Evolutionary conservation across 1,284 basidiomycete species (phyloP), one percentile per base, ranked within the genome.

Genomic region (Tilletia setariae): DNA sequence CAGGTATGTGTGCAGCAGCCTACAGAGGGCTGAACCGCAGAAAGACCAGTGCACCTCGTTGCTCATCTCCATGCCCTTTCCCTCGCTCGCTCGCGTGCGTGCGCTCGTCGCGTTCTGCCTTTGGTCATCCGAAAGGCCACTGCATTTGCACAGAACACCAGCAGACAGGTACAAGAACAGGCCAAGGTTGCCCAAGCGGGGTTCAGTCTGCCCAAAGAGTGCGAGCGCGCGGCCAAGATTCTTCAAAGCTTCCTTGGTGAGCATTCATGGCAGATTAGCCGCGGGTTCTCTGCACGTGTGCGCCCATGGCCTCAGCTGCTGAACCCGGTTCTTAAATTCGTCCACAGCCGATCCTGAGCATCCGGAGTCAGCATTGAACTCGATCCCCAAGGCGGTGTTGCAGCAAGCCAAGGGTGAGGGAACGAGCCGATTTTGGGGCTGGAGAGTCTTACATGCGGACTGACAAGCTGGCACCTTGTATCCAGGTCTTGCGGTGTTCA

Each of bases 381-480:
- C 94, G 4, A 92, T 98, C 75, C 96, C 96, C 9, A 97, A 97
- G 83, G 91, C 90, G 21, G 93, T 98, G 56, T 85, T 98, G 16
- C 90, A 92, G 74, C 87, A 89, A 68, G 93, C 95, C 42, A 70
- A 89, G 90, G 87, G 56, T 61, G 56, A 11, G n/a, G n/a, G n/a
- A n/a, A n/a, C n/a, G n/a, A n/a, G n/a, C n/a, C n/a, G n/a, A n/a
- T n/a, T n/a, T n/a, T n/a, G n/a, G n/a, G n/a, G n/a, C n/a, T n/a
- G n/a, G n/a, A n/a, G n/a, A n/a, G n/a, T n/a, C n/a, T n/a, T n/a
- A 32, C 61, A 43, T 35, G 28, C 56, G 28, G 56, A 61, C 19
- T 51, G 19, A 19, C 35, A 46, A 25, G 16, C 35, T 35, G n/a
- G 46, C 13, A 21, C 32, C 3, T 64, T 13, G 9, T 15, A 11